Evolutionary conservation across 108 stramenopile genomes (phyloP), one percentile per base, ranked within the genome.

Genomic region (Cyclotella kingstonii): DNA sequence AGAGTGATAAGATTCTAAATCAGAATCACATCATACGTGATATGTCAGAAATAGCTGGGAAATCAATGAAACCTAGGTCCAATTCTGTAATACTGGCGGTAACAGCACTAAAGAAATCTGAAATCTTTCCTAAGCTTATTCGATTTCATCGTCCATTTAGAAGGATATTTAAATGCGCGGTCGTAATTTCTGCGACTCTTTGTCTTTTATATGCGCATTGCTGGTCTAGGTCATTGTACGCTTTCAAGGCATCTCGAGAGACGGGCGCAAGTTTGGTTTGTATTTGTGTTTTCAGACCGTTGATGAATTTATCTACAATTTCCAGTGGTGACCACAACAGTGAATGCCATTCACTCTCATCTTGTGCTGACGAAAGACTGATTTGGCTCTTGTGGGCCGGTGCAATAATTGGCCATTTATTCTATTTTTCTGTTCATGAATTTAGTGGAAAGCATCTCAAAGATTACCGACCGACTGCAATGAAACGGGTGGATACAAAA

Each of bases 121-220:
- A 42, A 26, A 5, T 31, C 43, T 48, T 69, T 27, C 78, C 68
- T 9, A 39, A 42, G 18, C 50, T 80, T 28, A 47, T 76, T 17
- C 57, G 66, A 31, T 80, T 76, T 41, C 76, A 80, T 36, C 63
- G 76, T 41, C 79, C 79, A 12, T 80, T 80, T 40, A 63, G 79
- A 33, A 72, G 71, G 41, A 14, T 80, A n/a, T 65, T 66, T 15
- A 67, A 55, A 40, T 66, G 60, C 29, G 42, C 79, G 17, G 36
- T 70, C 2, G 26, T 57, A 14, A 9, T 80, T 23, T 72, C 79
- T 2, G 65, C 70, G 2, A 41, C 31, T 25, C 54, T 80, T 0
- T 80, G 75, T 38, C 36, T 77, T 29, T 29, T 80, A 19, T 77
- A 80, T 34, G 64, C 79, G 8, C 79, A 80, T 31, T 80, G 79